Evolutionary conservation across 208 protist species (phyloP).

Genomic region (Trichomonas tenax): DNA sequence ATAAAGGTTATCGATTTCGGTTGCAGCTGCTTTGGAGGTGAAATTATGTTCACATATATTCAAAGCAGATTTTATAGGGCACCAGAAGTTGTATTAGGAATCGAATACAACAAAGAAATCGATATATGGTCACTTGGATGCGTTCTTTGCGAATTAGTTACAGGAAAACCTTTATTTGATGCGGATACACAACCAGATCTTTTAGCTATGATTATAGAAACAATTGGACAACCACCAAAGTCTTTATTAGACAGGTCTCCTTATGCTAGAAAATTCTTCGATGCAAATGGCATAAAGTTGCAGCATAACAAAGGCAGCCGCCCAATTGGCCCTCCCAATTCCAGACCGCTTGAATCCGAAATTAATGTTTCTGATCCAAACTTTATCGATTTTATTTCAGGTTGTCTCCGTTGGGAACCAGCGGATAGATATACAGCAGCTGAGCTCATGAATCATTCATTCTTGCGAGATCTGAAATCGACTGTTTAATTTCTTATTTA

Average conservation of each 20-base stretch:
- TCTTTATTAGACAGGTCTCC: background rate
- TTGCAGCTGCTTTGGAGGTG: slow-evolving; percentile 62
- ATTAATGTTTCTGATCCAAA: background rate
- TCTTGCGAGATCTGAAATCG: background rate
- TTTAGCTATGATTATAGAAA: background rate
- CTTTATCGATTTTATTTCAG: slow-evolving; percentile 17
- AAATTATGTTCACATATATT: slow-evolving; percentile 74
- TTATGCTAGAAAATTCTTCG: background rate
- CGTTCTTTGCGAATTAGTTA: slow-evolving; percentile 92
- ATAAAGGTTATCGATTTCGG: slow-evolving; percentile 96
- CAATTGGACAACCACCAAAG: background rate
- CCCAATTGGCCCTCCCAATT: background rate
- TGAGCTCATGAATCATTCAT: slow-evolving; percentile 22
- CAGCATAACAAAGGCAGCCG: background rate
- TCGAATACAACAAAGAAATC: slow-evolving; percentile 19
- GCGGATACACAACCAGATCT: background rate
- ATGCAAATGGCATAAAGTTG: background rate
- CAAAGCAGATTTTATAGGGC: slow-evolving; percentile 72
- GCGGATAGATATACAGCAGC: background rate
- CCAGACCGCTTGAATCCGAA: background rate
- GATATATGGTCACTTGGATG: slow-evolving; percentile 90
- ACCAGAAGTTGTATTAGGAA: slow-evolving; percentile 60
- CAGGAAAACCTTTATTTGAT: slow-evolving; percentile 54
- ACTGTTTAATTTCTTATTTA: too few relatives aligned
- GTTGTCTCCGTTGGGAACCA: slow-evolving; percentile 26